These are phyloP conservation scores for Prillingera fragicola DNA, from an alignment of 1,284 basidiomycete species.

Conservation along the genomic window DNA sequence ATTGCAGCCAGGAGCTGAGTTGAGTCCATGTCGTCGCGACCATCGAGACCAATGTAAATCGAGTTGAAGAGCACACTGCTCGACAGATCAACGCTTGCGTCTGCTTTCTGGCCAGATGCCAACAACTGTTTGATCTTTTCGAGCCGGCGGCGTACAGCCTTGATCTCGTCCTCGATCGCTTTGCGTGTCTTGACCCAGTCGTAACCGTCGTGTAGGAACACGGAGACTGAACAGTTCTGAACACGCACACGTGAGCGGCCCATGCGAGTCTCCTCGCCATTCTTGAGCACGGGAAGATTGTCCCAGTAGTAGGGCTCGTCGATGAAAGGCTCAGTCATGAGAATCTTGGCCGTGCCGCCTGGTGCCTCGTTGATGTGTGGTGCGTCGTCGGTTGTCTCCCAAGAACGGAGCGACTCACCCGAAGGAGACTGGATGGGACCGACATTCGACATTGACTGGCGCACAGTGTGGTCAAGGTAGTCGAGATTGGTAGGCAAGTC, in stretches of 20 bases:
- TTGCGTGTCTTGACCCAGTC: conserved; percentile 84
- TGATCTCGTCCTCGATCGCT: conserved; percentile 80
- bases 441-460: conserved; percentile 11
- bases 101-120: conserved; percentile 83
- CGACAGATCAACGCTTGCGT: conserved; percentile 69
- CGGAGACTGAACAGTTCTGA: conserved; percentile 58
- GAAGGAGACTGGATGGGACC: no score
- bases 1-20: conserved; percentile 78
- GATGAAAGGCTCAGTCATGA: conserved; percentile 56
- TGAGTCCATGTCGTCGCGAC: conserved; percentile 66
- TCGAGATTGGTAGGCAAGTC: conserved; percentile 83
- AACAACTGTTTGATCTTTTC: conserved; percentile 89
- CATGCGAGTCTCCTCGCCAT: conserved; percentile 32
- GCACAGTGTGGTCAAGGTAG: conserved; percentile 68
- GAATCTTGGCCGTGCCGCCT: conserved; percentile 80
- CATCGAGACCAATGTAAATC: conserved; percentile 72
- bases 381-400: conserved; percentile 49
- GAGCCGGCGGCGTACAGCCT: conserved; percentile 75
- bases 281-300: conserved; percentile 50
- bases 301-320: conserved; percentile 69
- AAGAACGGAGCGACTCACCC: conserved; percentile 49
- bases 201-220: conserved; percentile 84
- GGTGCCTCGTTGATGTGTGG: conserved; percentile 66
- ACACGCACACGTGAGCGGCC: conserved; percentile 51
- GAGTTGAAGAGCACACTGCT: conserved; percentile 75